Conservation (phyloP, 352 stramenopile genomes). For the Globisporangium ultimum region DNA sequence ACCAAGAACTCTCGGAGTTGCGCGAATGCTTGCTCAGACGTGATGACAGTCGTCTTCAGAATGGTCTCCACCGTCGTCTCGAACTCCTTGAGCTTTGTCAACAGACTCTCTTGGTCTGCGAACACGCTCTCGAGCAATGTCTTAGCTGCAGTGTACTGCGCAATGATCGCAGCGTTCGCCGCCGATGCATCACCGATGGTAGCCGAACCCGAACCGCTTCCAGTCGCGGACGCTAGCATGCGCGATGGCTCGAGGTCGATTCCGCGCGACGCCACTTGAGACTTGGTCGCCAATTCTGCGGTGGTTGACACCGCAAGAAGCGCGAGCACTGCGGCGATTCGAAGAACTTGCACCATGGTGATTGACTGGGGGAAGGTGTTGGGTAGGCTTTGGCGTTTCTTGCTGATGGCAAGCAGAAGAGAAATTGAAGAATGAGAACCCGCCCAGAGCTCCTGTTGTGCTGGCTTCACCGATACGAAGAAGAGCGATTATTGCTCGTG, state of each 20-base stretch:
- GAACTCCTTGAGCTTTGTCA: neutral
- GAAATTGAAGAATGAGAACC: too few species aligned
- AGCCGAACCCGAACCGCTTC: slow-evolving; percentile 1
- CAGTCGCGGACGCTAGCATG: neutral
- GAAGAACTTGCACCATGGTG: neutral
- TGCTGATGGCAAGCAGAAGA: too few species aligned
- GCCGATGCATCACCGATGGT: neutral
- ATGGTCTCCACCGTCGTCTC: neutral
- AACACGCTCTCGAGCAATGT: neutral
- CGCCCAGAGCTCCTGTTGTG: too few species aligned
- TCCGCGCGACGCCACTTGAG: neutral
- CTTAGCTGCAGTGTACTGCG: neutral
- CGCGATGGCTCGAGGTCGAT: neutral
- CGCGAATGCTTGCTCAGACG: neutral
- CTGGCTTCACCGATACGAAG: too few species aligned
- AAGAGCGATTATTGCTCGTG: too few species aligned
- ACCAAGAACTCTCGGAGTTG: neutral
- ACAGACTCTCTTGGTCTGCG: neutral
- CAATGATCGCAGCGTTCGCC: neutral
- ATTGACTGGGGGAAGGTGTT: too few species aligned
- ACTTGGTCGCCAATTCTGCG: neutral
- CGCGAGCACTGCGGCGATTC: neutral
- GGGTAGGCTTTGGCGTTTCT: too few species aligned
- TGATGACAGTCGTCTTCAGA: neutral
- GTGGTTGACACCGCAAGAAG: neutral